Base-by-base conservation (phyloP, 2,329 filamentous ascomycete genomes). In the Bisporella sp. region DNA sequence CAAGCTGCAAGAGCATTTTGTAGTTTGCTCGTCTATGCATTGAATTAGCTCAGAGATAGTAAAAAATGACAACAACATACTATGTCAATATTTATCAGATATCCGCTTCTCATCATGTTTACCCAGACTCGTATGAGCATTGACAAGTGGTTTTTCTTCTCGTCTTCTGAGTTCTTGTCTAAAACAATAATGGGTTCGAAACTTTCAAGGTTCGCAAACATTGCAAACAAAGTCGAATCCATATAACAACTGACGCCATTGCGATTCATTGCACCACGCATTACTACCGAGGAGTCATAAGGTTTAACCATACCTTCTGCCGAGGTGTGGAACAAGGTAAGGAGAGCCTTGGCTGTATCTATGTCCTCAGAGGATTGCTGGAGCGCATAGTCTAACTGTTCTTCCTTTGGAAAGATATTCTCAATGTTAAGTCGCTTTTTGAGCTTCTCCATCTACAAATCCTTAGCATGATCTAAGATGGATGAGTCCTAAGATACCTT, bases 191-290 rank as follows among this genome's bases (percentile, higher is more conserved):
- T 95, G 45, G 87, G 89, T 67, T 97, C 92, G 66, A 96, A 99
- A 56, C 87, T 91, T 58, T 89, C 85, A 37, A 96, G 76, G 53
- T 88, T 84, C 13, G 88, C 87, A 66, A 97, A 97, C 89, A 99
- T 96, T 66, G 92, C 87, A 66, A 96, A 97, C 1, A 99, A 77
- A 28, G 97, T 72, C 0, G 92, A 79, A 66, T 97, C 93, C 12
- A 97, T 74, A 66, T 95, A 97, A 71, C 93, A 99, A n/a, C 92
- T 97, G 35, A 96, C 89, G 45, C 80, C 81, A 42, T 85, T 78
- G 45, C 90, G 78, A 64, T 99, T 99, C 60, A 89, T 85, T 9
- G 93, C 92, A 5, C 93, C 93, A 4, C 89, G 71, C 72, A 97
- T 82, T 50, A 78, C 78, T 6, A 85, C 76, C 48, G 77, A 76